A percentile compares a stretch with the other conserved stretches of the same genome.
Evolutionary conservation across 495 filamentous ascomycete genomes (phyloP).

Genomic region (Penicillium ochrochloron): DNA sequence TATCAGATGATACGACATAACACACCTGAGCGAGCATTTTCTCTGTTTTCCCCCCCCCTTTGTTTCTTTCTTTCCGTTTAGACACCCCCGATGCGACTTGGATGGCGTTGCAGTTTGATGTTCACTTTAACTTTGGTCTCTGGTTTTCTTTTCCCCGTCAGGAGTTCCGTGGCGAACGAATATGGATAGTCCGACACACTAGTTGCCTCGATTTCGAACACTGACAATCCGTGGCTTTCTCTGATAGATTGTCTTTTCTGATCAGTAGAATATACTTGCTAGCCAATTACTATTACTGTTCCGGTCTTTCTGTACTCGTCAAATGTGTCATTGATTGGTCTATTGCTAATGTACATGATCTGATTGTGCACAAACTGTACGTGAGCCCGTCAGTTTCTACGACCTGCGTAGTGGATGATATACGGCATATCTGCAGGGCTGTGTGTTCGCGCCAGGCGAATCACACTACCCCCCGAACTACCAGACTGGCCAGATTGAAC

Average conservation of each 20-base stretch:
- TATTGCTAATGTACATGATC: conserved; percentile 30
- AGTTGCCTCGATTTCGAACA: neutral
- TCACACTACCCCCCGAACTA: conserved; percentile 51
- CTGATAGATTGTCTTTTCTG: neutral
- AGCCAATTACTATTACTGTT: neutral
- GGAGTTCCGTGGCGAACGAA: neutral
- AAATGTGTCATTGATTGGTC: neutral
- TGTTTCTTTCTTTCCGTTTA: neutral
- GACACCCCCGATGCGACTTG: conserved; percentile 7
- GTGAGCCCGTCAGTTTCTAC: conserved; percentile 14
- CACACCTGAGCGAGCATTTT: conserved; percentile 6
- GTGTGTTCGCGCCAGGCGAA: conserved; percentile 46
- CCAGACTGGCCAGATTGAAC: conserved; percentile 44
- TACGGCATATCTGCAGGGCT: conserved; percentile 51
- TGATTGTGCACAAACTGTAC: conserved; percentile 6
- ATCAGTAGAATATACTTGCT: neutral
- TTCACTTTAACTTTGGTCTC: neutral
- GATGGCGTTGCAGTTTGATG: conserved; percentile 10
- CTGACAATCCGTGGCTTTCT: neutral
- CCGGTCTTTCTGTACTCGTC: neutral
- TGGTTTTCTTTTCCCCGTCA: neutral
- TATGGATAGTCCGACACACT: neutral
- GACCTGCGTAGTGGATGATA: conserved; percentile 38
- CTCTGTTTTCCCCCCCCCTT: neutral
- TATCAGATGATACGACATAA: conserved; percentile 8